Base-by-base conservation (phyloP, 2,329 filamentous ascomycete genomes). In the Penicillium brevicompactum region DNA sequence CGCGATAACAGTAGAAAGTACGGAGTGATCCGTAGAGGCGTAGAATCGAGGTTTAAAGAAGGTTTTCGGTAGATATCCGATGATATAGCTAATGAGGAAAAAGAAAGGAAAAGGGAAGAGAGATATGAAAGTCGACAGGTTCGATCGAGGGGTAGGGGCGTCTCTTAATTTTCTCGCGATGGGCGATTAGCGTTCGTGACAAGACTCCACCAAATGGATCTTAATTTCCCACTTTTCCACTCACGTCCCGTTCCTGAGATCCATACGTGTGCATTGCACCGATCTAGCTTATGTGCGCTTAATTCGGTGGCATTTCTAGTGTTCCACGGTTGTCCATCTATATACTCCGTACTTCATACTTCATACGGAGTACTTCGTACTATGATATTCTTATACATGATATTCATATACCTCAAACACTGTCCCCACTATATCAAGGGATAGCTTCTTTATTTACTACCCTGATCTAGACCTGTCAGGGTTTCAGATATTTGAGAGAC, bases 221-320 rank as follows among this genome's bases (percentile, higher is more conserved):
- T 55, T 46, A 64, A 63, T 64, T 64, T 64, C 58, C 63, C 62
- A 49, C n/a, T 41, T 41, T 41, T 41, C 37, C 37, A 40, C 37
- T 40, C 18, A 41, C 18, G 8, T 41, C 38, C 38, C 38, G 38
- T 21, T 40, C n/a, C 31, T 34, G 34, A 13, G 53, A 59, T 41
- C 38, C 38, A 41, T 18, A 41, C 3, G n/a, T 18, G 11, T 34
- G 32, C 32, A 34, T 49, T 21, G 40, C 32, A 34, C 11, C 11
- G 14, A 38, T 16, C n/a, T 16, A 22, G 13, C 21, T 42, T 34
- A 34, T 34, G 32, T 34, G 14, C 32, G 32, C 8, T 34, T 34
- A 34, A 34, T 13, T 34, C 14, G 32, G 18, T 18, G 18, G 18
- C 18, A 18, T 18, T 18, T 18, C 18, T 18, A 18, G 18, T 18